phyloP scores from a whole-genome alignment of 2,329 filamentous ascomycete genomes.

The Aspergillus piperis region DNA sequence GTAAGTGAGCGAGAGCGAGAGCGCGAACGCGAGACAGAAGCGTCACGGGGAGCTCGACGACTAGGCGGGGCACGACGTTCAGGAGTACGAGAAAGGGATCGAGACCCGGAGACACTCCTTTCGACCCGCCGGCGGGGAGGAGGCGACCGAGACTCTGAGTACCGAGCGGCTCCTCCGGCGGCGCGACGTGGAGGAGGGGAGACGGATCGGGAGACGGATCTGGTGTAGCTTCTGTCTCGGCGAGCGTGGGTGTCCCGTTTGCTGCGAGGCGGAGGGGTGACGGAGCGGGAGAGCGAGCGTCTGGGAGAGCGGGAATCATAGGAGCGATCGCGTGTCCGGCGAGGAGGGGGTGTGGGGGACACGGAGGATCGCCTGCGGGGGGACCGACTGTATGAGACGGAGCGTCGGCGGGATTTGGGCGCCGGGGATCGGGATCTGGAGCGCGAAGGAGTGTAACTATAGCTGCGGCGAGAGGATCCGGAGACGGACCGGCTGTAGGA shows the following conservation, averaged over 20 bases:
- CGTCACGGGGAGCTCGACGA: conserved; percentile 24
- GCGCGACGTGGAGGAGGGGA: conserved; percentile 30
- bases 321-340: conserved; percentile 29
- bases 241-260: conserved; percentile 22
- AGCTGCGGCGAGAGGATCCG: conserved; percentile 33
- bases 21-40: conserved; percentile 29
- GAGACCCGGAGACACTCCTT: conserved; percentile 25
- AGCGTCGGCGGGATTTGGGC: conserved; percentile 32
- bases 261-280: conserved; percentile 30
- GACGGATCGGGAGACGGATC: conserved; percentile 35
- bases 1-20: conserved; percentile 26
- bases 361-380: conserved; percentile 19
- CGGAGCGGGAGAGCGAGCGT: conserved; percentile 37
- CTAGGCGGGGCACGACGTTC: conserved; percentile 19
- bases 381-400: conserved; percentile 38
- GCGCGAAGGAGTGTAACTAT: conserved; percentile 39
- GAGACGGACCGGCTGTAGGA: conserved; percentile 37
- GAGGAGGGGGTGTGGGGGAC: conserved; percentile 31
- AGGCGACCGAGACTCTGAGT: conserved; percentile 34
- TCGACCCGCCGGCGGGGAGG: conserved; percentile 30
- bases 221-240: conserved; percentile 33
- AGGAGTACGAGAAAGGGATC: conserved; percentile 31
- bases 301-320: conserved; percentile 29
- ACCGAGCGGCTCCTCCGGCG: conserved; percentile 16
- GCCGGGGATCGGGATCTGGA: conserved; percentile 42